A percentile compares a stretch with the other conserved stretches of the same genome.
phyloP scores from a whole-genome alignment of 345 rosid genomes.

The Eucalyptus marginata region DNA sequence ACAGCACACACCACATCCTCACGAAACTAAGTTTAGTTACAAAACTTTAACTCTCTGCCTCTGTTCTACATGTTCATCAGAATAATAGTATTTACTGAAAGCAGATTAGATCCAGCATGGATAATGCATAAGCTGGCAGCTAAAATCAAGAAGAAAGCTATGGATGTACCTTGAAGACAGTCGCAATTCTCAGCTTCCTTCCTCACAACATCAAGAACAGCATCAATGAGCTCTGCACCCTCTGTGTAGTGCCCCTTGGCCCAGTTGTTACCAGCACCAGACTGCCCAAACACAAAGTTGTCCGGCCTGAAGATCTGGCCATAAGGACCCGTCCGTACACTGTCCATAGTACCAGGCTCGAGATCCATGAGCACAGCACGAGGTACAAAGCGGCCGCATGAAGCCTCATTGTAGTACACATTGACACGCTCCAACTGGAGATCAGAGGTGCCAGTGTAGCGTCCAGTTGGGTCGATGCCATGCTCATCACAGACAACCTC shows the following conservation, averaged over 20 bases:
- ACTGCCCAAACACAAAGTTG: constrained; percentile 16
- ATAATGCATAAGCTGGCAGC: not conserved
- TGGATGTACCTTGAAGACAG: constrained; percentile 13
- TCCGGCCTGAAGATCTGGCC: constrained; percentile 16
- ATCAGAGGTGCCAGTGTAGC: constrained; percentile 8
- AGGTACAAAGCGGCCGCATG: constrained; percentile 14
- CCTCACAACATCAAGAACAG: constrained; percentile 21
- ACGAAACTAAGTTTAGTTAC: not conserved
- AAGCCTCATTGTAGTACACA: constrained; percentile 23
- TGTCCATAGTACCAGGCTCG: constrained; percentile 28
- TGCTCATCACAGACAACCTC: constrained; percentile 19
- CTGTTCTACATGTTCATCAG: not conserved
- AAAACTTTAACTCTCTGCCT: not conserved
- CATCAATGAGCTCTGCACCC: constrained; percentile 20
- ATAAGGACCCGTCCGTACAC: constrained; percentile 13
- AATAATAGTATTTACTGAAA: not conserved
- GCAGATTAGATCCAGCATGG: not conserved
- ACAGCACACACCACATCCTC: not conserved
- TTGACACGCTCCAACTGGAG: constrained; percentile 19
- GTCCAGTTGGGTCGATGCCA: constrained; percentile 17
- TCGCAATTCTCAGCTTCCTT: constrained; percentile 27
- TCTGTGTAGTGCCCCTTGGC: constrained; percentile 21
- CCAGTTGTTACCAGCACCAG: constrained; percentile 22
- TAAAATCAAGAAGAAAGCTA: not conserved
- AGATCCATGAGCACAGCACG: constrained; percentile 26